Evolutionary conservation across 192 early-diverging fungal species (phyloP).

Genomic region (Allomyces arbusculus): DNA sequence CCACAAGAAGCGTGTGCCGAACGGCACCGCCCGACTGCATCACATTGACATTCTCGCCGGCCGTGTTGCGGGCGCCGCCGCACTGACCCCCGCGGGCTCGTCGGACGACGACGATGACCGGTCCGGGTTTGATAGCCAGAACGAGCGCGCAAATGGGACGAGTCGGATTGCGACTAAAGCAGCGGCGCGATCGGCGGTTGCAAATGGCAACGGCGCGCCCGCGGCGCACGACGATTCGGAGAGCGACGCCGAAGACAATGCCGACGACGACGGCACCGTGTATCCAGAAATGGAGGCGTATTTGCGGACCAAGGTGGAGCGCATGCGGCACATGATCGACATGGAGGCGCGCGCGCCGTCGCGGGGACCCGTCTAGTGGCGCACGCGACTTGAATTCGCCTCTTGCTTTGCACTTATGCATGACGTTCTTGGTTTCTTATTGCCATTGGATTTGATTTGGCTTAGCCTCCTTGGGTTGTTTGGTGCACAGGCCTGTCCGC

Average conservation of each 20-base stretch:
- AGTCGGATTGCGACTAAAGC: background rate
- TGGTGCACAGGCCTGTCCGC: too few relatives aligned
- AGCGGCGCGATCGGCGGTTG: slow-evolving; percentile 10
- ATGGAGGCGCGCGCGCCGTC: slow-evolving; percentile 8
- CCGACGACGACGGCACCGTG: slow-evolving; percentile 16
- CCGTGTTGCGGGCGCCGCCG: background rate
- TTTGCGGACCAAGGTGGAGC: slow-evolving; percentile 66
- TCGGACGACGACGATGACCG: slow-evolving; percentile 6
- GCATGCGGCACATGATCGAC: slow-evolving; percentile 77
- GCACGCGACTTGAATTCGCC: too few relatives aligned
- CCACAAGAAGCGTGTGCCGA: slow-evolving; percentile 6
- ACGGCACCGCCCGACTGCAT: background rate
- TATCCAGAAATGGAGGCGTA: slow-evolving; percentile 56
- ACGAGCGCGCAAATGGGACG: background rate
- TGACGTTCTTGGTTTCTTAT: too few relatives aligned
- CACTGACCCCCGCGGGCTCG: slow-evolving; percentile 12
- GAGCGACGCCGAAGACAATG: too few relatives aligned
- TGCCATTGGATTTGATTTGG: too few relatives aligned
- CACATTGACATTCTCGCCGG: background rate
- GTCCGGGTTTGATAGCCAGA: background rate
- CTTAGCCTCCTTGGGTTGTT: too few relatives aligned
- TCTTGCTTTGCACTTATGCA: too few relatives aligned
- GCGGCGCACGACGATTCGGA: too few relatives aligned
- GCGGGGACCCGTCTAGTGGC: too few relatives aligned
- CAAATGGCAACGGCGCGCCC: slow-evolving; percentile 1